These are phyloP conservation scores for Trifolium pratense DNA, from an alignment of 306 rosid species.

Conservation along the genomic window DNA sequence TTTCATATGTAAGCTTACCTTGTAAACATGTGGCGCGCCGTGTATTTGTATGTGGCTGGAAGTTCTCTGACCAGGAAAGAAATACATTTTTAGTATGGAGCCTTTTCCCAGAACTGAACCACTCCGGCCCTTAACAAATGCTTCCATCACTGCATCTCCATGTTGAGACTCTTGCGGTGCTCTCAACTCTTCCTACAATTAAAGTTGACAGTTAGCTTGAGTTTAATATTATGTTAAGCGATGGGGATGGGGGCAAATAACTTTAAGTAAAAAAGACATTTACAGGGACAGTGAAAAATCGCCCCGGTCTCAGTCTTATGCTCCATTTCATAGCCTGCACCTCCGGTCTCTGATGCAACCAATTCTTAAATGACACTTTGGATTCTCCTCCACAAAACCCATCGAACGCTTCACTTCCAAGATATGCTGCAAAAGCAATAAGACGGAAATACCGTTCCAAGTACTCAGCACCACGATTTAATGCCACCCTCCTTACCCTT, in stretches of 20 bases:
- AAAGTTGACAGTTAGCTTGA: slow-evolving; percentile 38
- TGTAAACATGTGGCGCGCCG: slow-evolving; percentile 82
- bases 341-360: slow-evolving; percentile 89
- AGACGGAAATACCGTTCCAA: slow-evolving; percentile 89
- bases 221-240: background rate
- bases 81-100: slow-evolving; percentile 85
- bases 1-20: slow-evolving; percentile 57
- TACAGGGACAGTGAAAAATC: slow-evolving; percentile 85
- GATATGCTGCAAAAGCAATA: slow-evolving; percentile 95
- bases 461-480: slow-evolving; percentile 92
- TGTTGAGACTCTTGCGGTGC: slow-evolving; percentile 84
- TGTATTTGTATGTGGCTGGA: slow-evolving; percentile 79
- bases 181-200: slow-evolving; percentile 79
- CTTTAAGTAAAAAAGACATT: slow-evolving; percentile 32
- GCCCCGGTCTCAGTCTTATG: slow-evolving; percentile 84
- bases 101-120: slow-evolving; percentile 92
- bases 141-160: slow-evolving; percentile 93
- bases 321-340: slow-evolving; percentile 96
- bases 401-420: slow-evolving; percentile 93
- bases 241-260: background rate
- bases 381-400: slow-evolving; percentile 76
- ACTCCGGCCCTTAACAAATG: slow-evolving; percentile 68
- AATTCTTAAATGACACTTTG: slow-evolving; percentile 78
- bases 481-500: slow-evolving; percentile 88
- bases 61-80: slow-evolving; percentile 93